Evolutionary conservation across 345 rosid species (phyloP), one percentile per base, ranked within the genome.

Genomic region (Citrus mangshanensis): DNA sequence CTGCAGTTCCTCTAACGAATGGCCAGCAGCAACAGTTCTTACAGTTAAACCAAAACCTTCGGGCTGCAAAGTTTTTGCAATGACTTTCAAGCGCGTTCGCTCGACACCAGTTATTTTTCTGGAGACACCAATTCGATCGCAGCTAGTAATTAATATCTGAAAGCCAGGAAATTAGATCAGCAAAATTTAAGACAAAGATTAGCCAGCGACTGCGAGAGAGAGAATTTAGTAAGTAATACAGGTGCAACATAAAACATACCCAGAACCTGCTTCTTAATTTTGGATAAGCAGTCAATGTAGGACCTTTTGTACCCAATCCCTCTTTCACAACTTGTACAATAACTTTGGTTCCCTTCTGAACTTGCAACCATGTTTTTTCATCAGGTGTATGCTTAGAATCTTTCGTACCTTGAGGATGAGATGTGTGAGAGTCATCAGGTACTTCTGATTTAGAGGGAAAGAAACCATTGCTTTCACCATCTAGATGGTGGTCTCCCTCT

Each of bases 301-400:
- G 99, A 82, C 97, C 92, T 85, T 93, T 95, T 38, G 97, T 87
- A 77, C 99, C 98, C 75, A 95, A 89, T 38, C 97, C 99, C 88
- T 95, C 99, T 87, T 93, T 95, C 85, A 93, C 97, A 80, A 95
- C 97, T 87, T 95, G 99, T 77, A 93, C 99, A 86, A 93, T 87
- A 71, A 95, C 87, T 80, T 93, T 95, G 86, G 97, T 93, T 65
- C 99, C 99, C 83, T 88, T 91, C 37, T 89, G 88, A 81, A 95
- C 95, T 81, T 86, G 89, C 81, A 73, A 56, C 98, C 99, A 95
- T 81, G 85, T 91, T 73, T 88, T 89, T 84, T 82, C 92, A 62
- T 75, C 77, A 61, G 72, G 64, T 66, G 67, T 56, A 63, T 28
- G 78, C 77, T 83, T 78, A 71, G 82, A 74, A 68, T 73, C 80